Evolutionary conservation across 495 filamentous ascomycete genomes (phyloP).

Genomic region (Trichoderma erinaceum): DNA sequence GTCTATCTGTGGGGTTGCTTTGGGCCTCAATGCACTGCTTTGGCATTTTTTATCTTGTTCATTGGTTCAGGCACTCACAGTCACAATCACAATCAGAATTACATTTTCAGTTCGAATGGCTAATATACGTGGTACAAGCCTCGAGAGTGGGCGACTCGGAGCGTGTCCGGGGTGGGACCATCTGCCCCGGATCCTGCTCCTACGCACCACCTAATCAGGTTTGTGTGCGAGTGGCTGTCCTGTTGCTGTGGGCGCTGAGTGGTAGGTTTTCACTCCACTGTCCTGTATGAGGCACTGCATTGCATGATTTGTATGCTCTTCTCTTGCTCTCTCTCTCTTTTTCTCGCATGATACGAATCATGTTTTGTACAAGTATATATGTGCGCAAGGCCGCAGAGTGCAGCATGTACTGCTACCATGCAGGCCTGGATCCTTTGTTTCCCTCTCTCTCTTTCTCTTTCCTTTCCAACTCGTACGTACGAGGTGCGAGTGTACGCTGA

Average conservation of each 20-base stretch:
- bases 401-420: slow-evolving; percentile 1
- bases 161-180: background rate
- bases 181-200: background rate
- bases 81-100: background rate
- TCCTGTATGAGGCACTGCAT: no score
- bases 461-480: no score
- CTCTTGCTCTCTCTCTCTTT: no score
- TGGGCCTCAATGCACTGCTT: background rate
- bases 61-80: background rate
- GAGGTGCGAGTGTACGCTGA: background rate
- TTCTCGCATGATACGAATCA: background rate
- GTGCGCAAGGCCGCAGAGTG: background rate
- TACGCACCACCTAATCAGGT: no score
- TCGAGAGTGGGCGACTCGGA: background rate
- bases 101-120: background rate
- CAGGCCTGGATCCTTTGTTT: background rate
- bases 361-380: background rate
- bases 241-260: no score
- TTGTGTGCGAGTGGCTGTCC: no score
- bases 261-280: no score
- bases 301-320: no score
- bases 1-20: slow-evolving; percentile 5
- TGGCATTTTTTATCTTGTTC: background rate
- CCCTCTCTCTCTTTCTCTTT: background rate
- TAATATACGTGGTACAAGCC: background rate